Conservation (phyloP, 2,329 filamentous ascomycete species). For the Ophiostoma himal-ulmi region DNA sequence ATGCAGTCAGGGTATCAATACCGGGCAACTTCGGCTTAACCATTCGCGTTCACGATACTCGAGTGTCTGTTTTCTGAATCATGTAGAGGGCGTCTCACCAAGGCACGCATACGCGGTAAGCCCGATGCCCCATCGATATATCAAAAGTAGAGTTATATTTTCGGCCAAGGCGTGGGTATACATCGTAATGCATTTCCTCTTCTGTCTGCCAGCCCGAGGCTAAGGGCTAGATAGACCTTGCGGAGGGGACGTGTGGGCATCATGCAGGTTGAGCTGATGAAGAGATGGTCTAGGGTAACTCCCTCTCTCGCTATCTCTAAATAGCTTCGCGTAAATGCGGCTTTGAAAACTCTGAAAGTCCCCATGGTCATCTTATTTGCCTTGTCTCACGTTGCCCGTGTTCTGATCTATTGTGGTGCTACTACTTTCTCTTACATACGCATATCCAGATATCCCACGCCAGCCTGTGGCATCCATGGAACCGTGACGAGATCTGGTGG, state of each 20-base stretch:
- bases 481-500: neutral
- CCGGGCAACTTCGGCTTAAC: neutral
- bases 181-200: neutral
- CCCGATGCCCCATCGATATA: neutral
- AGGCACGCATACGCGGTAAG: neutral
- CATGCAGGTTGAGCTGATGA: neutral
- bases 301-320: neutral
- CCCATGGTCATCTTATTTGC: neutral
- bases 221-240: neutral
- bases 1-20: neutral
- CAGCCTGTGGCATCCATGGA: neutral
- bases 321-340: neutral
- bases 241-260: neutral
- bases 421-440: neutral
- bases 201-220: neutral
- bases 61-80: neutral
- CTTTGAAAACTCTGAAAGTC: neutral
- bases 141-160: too few species aligned
- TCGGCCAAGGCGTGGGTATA: neutral
- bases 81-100: neutral
- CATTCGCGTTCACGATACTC: neutral
- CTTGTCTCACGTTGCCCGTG: neutral
- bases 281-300: neutral
- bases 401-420: neutral
- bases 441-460: neutral